Percentiles rank a stretch among this genome's conserved stretches.
These are phyloP conservation scores for Mortierella sp. DNA, from an alignment of 371 early-diverging fungal genomes.

Conservation along the genomic window DNA sequence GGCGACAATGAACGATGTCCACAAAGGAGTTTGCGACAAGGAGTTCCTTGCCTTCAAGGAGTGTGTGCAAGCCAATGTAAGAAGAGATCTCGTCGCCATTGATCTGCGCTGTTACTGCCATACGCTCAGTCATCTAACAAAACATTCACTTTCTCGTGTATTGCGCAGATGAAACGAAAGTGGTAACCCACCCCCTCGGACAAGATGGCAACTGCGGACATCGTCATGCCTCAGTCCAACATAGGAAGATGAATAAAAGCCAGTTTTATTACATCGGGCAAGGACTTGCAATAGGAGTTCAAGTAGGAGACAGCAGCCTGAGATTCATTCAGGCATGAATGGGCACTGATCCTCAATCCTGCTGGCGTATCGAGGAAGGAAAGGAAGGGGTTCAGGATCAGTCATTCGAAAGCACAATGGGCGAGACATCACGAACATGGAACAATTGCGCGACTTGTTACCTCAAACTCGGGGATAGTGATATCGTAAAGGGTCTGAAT, in stretches of 20 bases:
- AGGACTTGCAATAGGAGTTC: no score
- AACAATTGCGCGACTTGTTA: background rate
- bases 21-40: conserved; percentile 65
- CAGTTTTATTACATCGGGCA: no score
- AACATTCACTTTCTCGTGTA: background rate
- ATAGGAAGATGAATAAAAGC: no score
- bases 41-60: conserved; percentile 69
- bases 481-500: conserved; percentile 43
- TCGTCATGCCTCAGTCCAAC: no score
- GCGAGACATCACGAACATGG: background rate
- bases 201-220: no score
- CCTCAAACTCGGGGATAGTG: conserved; percentile 38
- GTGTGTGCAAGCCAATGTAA: conserved; percentile 67
- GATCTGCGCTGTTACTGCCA: background rate
- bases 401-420: no score
- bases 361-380: no score
- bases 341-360: no score
- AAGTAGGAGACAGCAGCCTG: no score
- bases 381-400: no score
- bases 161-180: conserved; percentile 42
- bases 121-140: background rate
- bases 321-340: no score
- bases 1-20: conserved; percentile 62
- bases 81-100: conserved; percentile 4
- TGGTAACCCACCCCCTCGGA: conserved; percentile 17